Evolutionary conservation across 768 basidiomycete genomes (phyloP), one percentile per base, ranked within the genome.

Genomic region (Leucogyrophana mollusca): DNA sequence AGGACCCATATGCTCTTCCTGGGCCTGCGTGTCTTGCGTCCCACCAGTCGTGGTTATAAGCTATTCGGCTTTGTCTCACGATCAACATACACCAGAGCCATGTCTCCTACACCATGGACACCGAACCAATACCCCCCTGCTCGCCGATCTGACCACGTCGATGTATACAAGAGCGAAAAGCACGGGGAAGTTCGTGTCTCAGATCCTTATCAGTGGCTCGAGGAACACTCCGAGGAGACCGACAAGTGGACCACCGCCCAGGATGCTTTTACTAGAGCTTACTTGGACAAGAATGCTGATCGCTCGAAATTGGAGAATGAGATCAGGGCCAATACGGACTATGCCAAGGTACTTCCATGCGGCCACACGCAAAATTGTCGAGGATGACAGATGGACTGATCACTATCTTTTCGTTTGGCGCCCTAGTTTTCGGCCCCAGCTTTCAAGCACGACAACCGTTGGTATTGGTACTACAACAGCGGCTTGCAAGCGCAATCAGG

Each of bases 381-480:
- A 16, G 16, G 50, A 49, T 44, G 23, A 13, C 14, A 22, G 10
- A n/a, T n/a, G n/a, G n/a, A n/a, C 38, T 51, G 40, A 55, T 40
- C 27, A 32, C 32, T 41, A 36, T 44, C 40, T 41, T 16, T 33
- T n/a, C n/a, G n/a, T n/a, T n/a, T n/a, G n/a, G n/a, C n/a, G n/a
- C 44, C 16, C 32, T 60, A 87, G 85, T 87, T 87, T 60, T 79
- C 77, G 17, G 68, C 80, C 0, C 90, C 89, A 0, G 53, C 59
- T 7, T 61, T 86, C 43, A 77, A 79, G 50, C 71, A 81, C 11
- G 87, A 90, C 55, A 77, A 74, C 13, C 77, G 76, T 40, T 92
- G 87, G 83, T 93, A 92, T 56, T 89, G 88, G 86, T 78, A 76
- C 56, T 78, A 84, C 57, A 90, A 92, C 65, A 82, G 78, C 43